phyloP scores from a whole-genome alignment of 495 filamentous ascomycete genomes.

The Podospora australis region DNA sequence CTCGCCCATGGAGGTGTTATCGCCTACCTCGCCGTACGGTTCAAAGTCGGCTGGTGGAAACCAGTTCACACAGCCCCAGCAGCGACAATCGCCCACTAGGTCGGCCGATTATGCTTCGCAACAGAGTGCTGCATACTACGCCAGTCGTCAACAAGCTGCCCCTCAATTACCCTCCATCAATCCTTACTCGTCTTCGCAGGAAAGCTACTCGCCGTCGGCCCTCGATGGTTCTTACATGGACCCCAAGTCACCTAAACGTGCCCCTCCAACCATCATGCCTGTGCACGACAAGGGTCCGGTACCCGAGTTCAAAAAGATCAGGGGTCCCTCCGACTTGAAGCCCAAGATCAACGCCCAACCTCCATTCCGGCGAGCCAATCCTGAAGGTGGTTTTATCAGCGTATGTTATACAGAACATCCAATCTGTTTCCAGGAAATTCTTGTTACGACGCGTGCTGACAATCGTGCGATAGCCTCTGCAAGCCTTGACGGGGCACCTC shows the following conservation, averaged over 20 bases:
- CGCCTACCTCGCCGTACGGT: slow-evolving; percentile 48
- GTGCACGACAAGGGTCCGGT: slow-evolving; percentile 61
- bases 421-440: neutral
- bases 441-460: slow-evolving; percentile 6
- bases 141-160: slow-evolving; percentile 31
- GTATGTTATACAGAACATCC: slow-evolving; percentile 56
- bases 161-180: slow-evolving; percentile 68
- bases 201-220: slow-evolving; percentile 58
- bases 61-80: slow-evolving; percentile 38
- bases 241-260: slow-evolving; percentile 62
- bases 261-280: slow-evolving; percentile 41
- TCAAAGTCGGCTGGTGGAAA: slow-evolving; percentile 32
- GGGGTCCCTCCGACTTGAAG: slow-evolving; percentile 64
- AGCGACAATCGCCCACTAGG: slow-evolving; percentile 47
- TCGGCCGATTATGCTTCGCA: slow-evolving; percentile 40
- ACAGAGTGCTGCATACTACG: slow-evolving; percentile 45
- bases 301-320: slow-evolving; percentile 77
- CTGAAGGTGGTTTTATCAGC: slow-evolving; percentile 97
- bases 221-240: slow-evolving; percentile 71
- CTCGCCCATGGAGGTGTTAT: slow-evolving; percentile 83
- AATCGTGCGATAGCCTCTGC: slow-evolving; percentile 61
- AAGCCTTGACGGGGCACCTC: slow-evolving; percentile 90
- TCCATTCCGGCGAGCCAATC: slow-evolving; percentile 85
- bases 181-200: slow-evolving; percentile 53
- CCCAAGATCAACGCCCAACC: slow-evolving; percentile 83